Percentiles rank a stretch among this genome's conserved stretches.
Conservation (phyloP, 2,329 filamentous ascomycete genomes). For the Pseudocercospora fijiensis region DNA sequence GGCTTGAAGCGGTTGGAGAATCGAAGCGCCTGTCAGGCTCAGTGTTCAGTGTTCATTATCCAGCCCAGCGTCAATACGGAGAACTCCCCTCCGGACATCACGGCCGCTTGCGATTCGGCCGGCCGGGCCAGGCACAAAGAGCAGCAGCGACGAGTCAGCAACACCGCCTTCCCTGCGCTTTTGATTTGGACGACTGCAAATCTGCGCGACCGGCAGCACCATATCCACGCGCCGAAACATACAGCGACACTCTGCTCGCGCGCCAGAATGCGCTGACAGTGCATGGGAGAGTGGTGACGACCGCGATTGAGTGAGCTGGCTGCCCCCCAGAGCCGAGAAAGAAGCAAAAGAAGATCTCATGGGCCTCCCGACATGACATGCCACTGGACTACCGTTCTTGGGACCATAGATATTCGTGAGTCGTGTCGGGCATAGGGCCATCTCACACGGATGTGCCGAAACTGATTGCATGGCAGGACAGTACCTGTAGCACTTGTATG, state of each 20-base stretch:
- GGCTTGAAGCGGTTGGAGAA: background rate
- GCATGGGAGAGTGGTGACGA: background rate
- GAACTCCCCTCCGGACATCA: background rate
- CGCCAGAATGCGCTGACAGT: background rate
- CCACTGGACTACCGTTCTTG: background rate
- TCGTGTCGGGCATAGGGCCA: background rate
- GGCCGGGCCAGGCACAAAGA: background rate
- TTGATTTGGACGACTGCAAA: background rate
- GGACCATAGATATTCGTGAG: background rate
- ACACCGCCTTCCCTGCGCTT: conserved; percentile 4
- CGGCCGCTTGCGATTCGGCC: background rate
- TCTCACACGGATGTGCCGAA: background rate
- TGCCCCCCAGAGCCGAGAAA: background rate
- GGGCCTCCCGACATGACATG: background rate
- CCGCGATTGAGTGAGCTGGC: background rate
- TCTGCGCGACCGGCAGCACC: background rate
- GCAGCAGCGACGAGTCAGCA: conserved; percentile 3
- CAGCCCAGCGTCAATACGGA: background rate
- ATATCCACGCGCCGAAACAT: background rate
- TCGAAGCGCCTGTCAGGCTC: background rate
- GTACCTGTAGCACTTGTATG: background rate
- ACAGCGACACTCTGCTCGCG: background rate
- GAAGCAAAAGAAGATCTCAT: background rate
- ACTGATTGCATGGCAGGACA: background rate
- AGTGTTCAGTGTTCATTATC: background rate